Base-by-base conservation (phyloP, 164 flowering plant genomes). In the Aristolochia fimbriata region DNA sequence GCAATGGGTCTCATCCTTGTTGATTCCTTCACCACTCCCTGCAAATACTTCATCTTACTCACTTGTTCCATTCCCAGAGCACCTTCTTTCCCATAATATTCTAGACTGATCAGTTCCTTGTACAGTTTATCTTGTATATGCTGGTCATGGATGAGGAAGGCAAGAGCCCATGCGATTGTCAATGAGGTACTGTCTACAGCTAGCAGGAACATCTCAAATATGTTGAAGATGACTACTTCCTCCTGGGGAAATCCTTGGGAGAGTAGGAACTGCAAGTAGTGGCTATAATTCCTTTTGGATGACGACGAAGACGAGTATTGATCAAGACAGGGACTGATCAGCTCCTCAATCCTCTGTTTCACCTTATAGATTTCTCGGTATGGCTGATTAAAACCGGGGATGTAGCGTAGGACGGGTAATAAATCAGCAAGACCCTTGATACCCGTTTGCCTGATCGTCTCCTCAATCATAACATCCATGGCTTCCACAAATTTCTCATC, bases 231-330 rank as follows among this genome's bases (percentile, higher is more conserved):
- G 23, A 51, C 19, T 8, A 56, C 65, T 3, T 61, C 65, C 0
- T 56, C 16, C 24, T 61, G 65, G 4, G 52, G 17, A 20, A 33
- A 41, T 41, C 24, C 50, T 6, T 69, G 61, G 13, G 61, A 54
- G 46, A 64, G 68, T 24, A 69, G 62, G 58, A 69, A 64, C 58
- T 61, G 62, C 31, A 65, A 50, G 53, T 60, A 61, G 54, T 57
- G 46, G 45, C 24, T 1, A 1, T 49, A 0, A 8, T 15, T 49
- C 51, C 4, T 2, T 4, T 49, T 19, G 6, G n/a, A 49, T 19
- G 21, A 47, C 2, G n/a, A 1, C 41, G 25, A 61, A 60, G 57
- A 64, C 50, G 24, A 52, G 23, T 23, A 20, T 53, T 15, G 16
- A 53, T 20, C 30, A 22, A 5, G 23, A 16, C 59, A 31, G 1